phyloP scores from a whole-genome alignment of 257 asterid species.

The Fraxinus americana region DNA sequence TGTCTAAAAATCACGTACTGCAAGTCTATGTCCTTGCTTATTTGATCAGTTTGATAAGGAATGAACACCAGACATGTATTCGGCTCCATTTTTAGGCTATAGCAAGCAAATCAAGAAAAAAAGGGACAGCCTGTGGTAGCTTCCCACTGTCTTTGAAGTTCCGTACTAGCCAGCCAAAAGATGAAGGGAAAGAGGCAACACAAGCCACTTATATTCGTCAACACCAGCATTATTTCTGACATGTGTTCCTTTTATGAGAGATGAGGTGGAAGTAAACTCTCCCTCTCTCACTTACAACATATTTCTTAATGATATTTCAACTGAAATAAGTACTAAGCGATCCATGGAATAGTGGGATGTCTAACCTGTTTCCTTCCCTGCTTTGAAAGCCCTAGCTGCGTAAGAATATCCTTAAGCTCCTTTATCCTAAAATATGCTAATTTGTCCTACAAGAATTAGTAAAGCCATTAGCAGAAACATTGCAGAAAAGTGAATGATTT shows the following conservation, averaged over 20 bases:
- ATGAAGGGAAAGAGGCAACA: background rate
- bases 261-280: too few species aligned
- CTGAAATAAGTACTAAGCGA: background rate
- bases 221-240: slow-evolving; percentile 6
- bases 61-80: too few species aligned
- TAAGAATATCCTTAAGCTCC: slow-evolving; percentile 94
- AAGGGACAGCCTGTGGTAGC: too few species aligned
- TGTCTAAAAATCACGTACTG: too few species aligned
- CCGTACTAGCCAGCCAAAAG: background rate
- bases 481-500: background rate
- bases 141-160: background rate
- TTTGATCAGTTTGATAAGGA: too few species aligned
- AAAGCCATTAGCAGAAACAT: background rate
- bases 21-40: too few species aligned
- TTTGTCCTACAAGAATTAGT: slow-evolving; percentile 62
- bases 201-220: slow-evolving; percentile 12
- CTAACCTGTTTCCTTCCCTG: slow-evolving; percentile 99
- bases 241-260: background rate
- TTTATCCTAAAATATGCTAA: slow-evolving; percentile 85
- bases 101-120: too few species aligned
- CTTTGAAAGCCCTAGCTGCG: slow-evolving; percentile 83
- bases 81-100: too few species aligned
- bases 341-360: background rate
- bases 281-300: too few species aligned
- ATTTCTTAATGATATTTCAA: too few species aligned